phyloP scores from a whole-genome alignment of 495 filamentous ascomycete genomes.

The Cryomyces antarcticus region DNA sequence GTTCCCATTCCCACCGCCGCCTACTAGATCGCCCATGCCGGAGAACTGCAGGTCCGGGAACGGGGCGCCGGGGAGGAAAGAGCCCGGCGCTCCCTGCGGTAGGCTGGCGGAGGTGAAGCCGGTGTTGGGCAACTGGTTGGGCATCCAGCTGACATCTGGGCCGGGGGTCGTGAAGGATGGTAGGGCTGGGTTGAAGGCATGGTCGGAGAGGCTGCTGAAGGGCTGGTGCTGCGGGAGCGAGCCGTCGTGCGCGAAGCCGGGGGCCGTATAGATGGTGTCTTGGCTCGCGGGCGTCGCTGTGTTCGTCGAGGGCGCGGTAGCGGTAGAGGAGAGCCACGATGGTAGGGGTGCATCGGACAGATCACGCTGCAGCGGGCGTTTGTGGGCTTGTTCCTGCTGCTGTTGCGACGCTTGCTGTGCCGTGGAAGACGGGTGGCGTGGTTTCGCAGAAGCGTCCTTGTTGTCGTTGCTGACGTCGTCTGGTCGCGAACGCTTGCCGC shows the following conservation, averaged over 20 bases:
- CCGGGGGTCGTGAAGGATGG: no score
- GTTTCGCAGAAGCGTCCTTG: not conserved
- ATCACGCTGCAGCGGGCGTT: no score
- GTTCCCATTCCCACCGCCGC: not conserved
- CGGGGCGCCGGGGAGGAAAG: not conserved
- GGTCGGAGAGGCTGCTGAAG: no score
- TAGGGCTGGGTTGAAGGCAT: not conserved
- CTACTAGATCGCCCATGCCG: not conserved
- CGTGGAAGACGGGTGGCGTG: not conserved
- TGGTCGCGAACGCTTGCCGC: no score
- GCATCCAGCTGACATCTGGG: no score
- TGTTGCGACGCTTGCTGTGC: not conserved
- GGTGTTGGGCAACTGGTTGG: not conserved
- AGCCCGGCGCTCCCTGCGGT: not conserved
- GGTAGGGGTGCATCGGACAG: no score
- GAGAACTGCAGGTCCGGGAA: not conserved
- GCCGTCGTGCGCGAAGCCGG: not conserved
- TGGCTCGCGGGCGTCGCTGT: not conserved
- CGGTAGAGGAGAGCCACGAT: no score
- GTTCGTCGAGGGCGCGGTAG: no score
- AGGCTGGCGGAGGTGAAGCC: not conserved
- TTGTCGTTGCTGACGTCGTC: slow-evolving; percentile 33
- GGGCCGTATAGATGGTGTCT: not conserved
- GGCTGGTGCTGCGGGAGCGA: no score
- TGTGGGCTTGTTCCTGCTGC: not conserved